These are phyloP conservation scores for Phytopythium vexans DNA, from an alignment of 352 stramenopile species.

Conservation along the genomic window DNA sequence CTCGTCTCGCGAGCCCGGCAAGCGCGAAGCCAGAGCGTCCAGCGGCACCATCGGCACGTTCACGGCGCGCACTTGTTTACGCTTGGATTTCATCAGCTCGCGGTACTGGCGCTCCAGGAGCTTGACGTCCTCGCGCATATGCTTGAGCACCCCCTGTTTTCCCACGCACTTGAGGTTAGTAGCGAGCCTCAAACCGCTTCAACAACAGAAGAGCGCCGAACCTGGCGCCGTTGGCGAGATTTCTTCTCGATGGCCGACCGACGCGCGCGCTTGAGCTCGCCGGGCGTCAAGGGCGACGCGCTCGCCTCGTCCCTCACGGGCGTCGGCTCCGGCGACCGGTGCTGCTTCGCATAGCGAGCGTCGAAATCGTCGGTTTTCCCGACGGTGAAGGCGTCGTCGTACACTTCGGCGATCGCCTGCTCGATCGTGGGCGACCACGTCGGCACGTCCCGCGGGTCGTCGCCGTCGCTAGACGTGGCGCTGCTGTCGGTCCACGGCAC, in stretches of 20 bases:
- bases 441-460: too few relatives aligned
- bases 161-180: neutral
- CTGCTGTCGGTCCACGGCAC: too few relatives aligned
- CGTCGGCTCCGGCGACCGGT: too few relatives aligned
- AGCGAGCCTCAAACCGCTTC: neutral
- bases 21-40: constrained; percentile 5
- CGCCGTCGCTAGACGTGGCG: too few relatives aligned
- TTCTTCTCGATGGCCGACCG: constrained; percentile 67
- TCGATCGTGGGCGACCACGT: too few relatives aligned
- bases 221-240: constrained; percentile 33
- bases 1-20: constrained; percentile 6
- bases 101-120: constrained; percentile 43
- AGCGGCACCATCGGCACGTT: constrained; percentile 6
- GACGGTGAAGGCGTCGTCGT: too few relatives aligned
- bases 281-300: constrained; percentile 1
- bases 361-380: too few relatives aligned
- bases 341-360: too few relatives aligned
- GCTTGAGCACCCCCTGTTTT: constrained; percentile 13
- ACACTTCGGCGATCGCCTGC: too few relatives aligned
- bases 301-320: too few relatives aligned
- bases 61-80: constrained; percentile 11
- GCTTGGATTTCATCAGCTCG: constrained; percentile 22
- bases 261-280: constrained; percentile 31
- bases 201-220: neutral
- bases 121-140: constrained; percentile 53